phyloP scores from a whole-genome alignment of 164 flowering plant species.

The Magnolia kwangsiensis region DNA sequence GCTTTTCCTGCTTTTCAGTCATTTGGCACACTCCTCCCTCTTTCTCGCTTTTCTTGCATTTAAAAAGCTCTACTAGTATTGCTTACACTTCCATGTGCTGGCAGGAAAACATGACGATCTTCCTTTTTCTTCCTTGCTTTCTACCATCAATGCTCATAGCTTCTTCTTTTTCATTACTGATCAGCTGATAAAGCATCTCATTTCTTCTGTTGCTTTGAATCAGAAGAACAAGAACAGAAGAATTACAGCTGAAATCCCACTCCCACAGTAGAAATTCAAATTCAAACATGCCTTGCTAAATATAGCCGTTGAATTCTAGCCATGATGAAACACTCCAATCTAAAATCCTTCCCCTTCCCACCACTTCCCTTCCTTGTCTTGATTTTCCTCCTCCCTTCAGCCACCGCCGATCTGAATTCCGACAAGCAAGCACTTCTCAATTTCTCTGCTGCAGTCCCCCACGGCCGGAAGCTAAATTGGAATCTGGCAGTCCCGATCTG shows the following conservation, averaged over 20 bases:
- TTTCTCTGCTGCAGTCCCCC: slow-evolving; percentile 51
- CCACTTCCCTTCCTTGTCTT: slow-evolving; percentile 6
- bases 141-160: neutral
- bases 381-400: slow-evolving; percentile 13
- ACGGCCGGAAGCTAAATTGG: slow-evolving; percentile 66
- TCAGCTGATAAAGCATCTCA: slow-evolving; percentile 4
- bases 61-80: neutral
- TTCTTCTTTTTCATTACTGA: slow-evolving; percentile 5
- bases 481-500: slow-evolving; percentile 37
- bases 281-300: slow-evolving; percentile 6
- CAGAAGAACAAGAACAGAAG: slow-evolving; percentile 13
- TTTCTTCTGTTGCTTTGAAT: slow-evolving; percentile 4
- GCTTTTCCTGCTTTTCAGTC: neutral
- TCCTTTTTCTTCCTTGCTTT: slow-evolving; percentile 1
- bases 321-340: slow-evolving; percentile 28
- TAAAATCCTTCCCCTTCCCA: slow-evolving; percentile 7
- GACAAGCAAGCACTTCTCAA: slow-evolving; percentile 63
- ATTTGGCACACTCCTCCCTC: neutral
- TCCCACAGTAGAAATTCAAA: slow-evolving; percentile 1
- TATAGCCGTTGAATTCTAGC: too few relatives aligned
- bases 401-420: slow-evolving; percentile 46
- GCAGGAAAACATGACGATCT: neutral
- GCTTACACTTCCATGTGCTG: neutral
- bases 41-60: neutral
- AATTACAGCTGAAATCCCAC: neutral